Evolutionary conservation across 495 filamentous ascomycete species (phyloP).

Genomic region (Extremus antarcticus): DNA sequence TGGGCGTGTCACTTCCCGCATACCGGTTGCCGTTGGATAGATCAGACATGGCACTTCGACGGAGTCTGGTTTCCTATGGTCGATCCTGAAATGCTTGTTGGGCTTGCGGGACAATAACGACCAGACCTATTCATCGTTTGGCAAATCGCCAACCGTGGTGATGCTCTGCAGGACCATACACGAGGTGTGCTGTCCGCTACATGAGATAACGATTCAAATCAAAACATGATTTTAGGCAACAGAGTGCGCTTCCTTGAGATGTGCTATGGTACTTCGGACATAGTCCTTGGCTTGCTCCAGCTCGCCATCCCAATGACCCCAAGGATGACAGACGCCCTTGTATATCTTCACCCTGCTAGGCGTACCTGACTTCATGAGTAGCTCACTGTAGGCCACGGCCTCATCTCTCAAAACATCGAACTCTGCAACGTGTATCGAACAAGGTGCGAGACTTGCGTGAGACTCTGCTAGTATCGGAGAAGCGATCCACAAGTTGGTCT

Average conservation of each 20-base stretch:
- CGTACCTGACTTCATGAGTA: background rate
- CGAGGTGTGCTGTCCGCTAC: too few relatives aligned
- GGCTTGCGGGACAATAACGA: too few relatives aligned
- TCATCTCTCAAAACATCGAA: background rate
- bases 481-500: background rate
- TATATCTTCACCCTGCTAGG: background rate
- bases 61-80: too few relatives aligned
- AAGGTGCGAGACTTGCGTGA: background rate
- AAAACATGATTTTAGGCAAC: too few relatives aligned
- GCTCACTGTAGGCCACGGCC: background rate
- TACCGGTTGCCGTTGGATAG: too few relatives aligned
- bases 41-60: too few relatives aligned
- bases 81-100: too few relatives aligned
- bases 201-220: too few relatives aligned
- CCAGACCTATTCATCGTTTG: too few relatives aligned
- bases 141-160: too few relatives aligned
- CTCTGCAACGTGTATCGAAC: background rate
- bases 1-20: too few relatives aligned
- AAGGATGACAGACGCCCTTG: background rate
- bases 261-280: background rate
- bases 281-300: background rate
- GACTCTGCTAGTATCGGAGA: background rate
- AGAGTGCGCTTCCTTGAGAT: background rate
- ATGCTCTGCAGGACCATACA: too few relatives aligned
- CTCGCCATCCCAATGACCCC: background rate